These are phyloP conservation scores for Teunomyces panamensis DNA, from an alignment of 805 yeast species.

Conservation along the genomic window DNA sequence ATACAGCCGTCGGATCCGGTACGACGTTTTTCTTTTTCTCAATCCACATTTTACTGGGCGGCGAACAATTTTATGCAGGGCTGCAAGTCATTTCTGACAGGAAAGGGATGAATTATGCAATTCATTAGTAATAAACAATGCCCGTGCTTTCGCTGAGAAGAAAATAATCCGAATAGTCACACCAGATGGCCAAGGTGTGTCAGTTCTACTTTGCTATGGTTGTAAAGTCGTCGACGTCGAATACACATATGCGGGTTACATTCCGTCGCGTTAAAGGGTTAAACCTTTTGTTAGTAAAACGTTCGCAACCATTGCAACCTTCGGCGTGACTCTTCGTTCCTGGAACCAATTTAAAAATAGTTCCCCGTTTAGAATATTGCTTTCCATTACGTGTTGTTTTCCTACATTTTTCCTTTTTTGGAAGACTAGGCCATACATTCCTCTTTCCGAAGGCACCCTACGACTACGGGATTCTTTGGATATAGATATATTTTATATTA, in stretches of 20 bases:
- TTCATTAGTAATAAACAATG: not conserved
- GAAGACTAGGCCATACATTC: not conserved
- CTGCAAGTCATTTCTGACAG: not conserved
- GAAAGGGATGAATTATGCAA: not conserved
- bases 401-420: not conserved
- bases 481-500: conserved; percentile 4
- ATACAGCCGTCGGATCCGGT: conserved; percentile 3
- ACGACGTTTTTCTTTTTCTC: conserved; percentile 3
- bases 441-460: too few species aligned
- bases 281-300: not conserved
- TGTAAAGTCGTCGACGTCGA: not conserved
- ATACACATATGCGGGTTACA: not conserved
- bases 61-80: not conserved
- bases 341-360: not conserved
- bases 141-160: too few species aligned
- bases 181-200: too few species aligned
- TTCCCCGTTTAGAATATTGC: not conserved
- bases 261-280: not conserved
- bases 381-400: not conserved
- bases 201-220: too few species aligned
- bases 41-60: not conserved
- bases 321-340: not conserved
- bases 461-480: too few species aligned
- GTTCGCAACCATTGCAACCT: conserved; percentile 1
- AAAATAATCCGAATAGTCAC: too few species aligned